These are phyloP conservation scores for Candida andamanensis DNA, from an alignment of 805 yeast species.

Conservation along the genomic window DNA sequence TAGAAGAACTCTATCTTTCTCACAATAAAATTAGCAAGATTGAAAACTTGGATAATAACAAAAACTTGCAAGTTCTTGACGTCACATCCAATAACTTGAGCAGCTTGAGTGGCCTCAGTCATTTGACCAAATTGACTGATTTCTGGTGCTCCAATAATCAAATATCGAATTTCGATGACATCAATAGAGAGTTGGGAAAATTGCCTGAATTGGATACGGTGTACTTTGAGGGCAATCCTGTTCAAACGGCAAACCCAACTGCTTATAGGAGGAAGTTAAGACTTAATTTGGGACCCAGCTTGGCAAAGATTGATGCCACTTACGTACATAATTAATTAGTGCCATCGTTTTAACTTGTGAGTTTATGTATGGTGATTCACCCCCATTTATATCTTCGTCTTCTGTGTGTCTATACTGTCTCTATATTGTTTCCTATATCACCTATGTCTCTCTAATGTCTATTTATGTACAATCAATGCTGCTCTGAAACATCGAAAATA, in stretches of 20 bases:
- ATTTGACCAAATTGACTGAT: slow-evolving; percentile 72
- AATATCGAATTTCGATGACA: slow-evolving; percentile 61
- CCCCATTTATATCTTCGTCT: too few relatives aligned
- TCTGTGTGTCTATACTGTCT: too few relatives aligned
- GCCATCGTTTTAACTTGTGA: too few relatives aligned
- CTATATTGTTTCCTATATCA: background rate
- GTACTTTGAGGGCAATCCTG: slow-evolving; percentile 89
- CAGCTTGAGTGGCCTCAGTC: slow-evolving; percentile 58
- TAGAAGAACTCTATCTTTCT: slow-evolving; percentile 85
- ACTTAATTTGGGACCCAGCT: slow-evolving; percentile 62
- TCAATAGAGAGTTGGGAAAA: slow-evolving; percentile 59
- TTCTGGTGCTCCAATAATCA: slow-evolving; percentile 87
- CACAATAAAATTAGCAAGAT: slow-evolving; percentile 73
- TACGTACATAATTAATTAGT: slow-evolving; percentile 36
- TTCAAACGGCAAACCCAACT: slow-evolving; percentile 67
- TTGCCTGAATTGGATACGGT: slow-evolving; percentile 75
- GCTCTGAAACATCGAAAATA: too few relatives aligned
- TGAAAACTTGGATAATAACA: slow-evolving; percentile 71
- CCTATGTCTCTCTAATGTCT: too few relatives aligned
- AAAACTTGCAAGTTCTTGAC: slow-evolving; percentile 68
- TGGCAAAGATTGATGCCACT: slow-evolving; percentile 89
- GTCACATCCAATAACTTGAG: slow-evolving; percentile 69
- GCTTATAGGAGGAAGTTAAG: slow-evolving; percentile 81
- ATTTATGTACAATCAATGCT: too few relatives aligned
- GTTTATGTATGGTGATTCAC: slow-evolving; percentile 5